Evolutionary conservation across 208 protist species (phyloP), one percentile per base, ranked within the genome.

Genomic region (Crithidia bombi): DNA sequence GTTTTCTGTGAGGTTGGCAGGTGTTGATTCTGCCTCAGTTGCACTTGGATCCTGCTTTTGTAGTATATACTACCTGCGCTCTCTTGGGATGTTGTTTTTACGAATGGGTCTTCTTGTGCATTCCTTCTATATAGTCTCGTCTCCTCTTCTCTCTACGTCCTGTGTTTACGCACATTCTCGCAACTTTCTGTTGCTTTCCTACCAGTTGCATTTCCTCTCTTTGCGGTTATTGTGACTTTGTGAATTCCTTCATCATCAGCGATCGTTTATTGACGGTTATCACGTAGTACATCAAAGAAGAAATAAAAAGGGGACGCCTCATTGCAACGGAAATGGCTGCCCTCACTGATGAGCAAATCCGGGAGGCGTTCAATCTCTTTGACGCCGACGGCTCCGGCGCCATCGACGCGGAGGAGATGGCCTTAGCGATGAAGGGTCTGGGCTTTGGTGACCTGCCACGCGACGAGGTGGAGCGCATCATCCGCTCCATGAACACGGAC

Each of bases 341-440:
- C 6, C 87, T 97, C 6, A 96, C 93, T 3, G 87, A 96, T 50
- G 91, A 96, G 68, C 93, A 97, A 41, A 98, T 99, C 35, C 88
- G 90, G 15, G 96, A 99, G 87, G 97, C 97, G 17, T 99, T 99
- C 75, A 97, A 99, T 52, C 93, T 99, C n/a, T 99, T 99, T 59
- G 97, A 99, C 76, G 90, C 90, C 10, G 96, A 99, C 72, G 93
- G 97, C 55, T 89, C 87, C 26, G 97, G 97, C 10, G 71, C 82
- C 5, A 98, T 98, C 65, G 91, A 98, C 46, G 90, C 83, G 35
- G 92, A 98, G 72, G 92, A 98, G 78, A 93, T 98, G 82, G 94
- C 96, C 30, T 75, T 98, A n/a, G 92, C 94, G 14, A 97, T 98
- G 95, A 96, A 97, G 71, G 92, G 92, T 5, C 91, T 99, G 6